Conservation (phyloP, 768 basidiomycete genomes). For the Lentinula boryana region DNA sequence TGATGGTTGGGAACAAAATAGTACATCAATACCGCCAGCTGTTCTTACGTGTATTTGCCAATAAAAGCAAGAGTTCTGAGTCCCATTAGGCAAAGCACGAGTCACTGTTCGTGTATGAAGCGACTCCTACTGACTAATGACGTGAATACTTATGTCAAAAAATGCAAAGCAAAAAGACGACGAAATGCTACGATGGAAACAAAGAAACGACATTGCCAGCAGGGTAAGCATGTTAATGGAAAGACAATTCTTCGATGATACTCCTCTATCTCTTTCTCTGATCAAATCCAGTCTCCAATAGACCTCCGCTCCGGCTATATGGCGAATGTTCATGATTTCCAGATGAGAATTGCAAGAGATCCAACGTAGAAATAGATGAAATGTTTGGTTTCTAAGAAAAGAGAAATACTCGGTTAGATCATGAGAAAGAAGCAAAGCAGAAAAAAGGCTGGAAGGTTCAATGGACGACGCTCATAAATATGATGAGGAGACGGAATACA, state of each 20-base stretch:
- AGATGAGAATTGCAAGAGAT: slow-evolving; percentile 86
- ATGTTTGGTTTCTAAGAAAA: slow-evolving; percentile 81
- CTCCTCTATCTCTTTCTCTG: not conserved
- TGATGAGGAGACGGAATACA: too few relatives aligned
- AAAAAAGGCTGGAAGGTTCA: slow-evolving; percentile 5
- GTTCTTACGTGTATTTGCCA: not conserved
- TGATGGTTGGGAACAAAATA: not conserved
- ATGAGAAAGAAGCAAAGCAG: slow-evolving; percentile 2
- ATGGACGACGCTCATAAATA: not conserved
- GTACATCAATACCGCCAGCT: not conserved
- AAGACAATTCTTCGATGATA: not conserved
- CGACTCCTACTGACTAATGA: not conserved
- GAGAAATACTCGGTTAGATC: slow-evolving; percentile 5
- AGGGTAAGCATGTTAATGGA: not conserved
- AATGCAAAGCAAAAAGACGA: slow-evolving; percentile 3
- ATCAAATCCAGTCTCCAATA: not conserved
- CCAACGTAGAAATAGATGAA: slow-evolving; percentile 99
- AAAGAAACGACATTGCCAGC: not conserved
- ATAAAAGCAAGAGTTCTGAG: not conserved
- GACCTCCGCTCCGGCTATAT: not conserved
- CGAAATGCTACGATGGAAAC: slow-evolving; percentile 1
- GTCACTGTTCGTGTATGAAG: slow-evolving; percentile 1
- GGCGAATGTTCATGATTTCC: slow-evolving; percentile 69
- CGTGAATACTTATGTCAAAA: slow-evolving; percentile 1
- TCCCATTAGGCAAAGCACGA: not conserved